phyloP scores from a whole-genome alignment of 345 rosid species.

The Excoecaria cochinchinensis region DNA sequence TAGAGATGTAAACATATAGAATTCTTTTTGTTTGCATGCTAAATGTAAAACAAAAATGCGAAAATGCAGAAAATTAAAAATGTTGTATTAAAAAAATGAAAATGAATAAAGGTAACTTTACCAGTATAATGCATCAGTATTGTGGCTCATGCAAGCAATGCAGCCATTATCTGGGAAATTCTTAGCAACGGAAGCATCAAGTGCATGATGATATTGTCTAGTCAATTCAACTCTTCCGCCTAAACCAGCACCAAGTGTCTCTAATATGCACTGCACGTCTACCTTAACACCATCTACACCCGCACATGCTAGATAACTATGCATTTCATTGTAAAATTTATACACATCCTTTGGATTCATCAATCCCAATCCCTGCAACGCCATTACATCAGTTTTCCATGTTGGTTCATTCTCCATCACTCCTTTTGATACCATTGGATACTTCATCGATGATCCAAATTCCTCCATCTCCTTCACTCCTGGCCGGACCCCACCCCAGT shows the following conservation, averaged over 20 bases:
- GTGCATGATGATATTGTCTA: slow-evolving; percentile 81
- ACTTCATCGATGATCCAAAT: slow-evolving; percentile 68
- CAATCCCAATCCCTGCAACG: slow-evolving; percentile 79
- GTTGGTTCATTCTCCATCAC: slow-evolving; percentile 81
- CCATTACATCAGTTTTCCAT: slow-evolving; percentile 68
- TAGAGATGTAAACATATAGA: no score
- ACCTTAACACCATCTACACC: slow-evolving; percentile 95
- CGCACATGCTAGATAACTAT: slow-evolving; percentile 70
- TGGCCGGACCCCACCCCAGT: slow-evolving; percentile 96
- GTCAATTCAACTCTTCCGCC: slow-evolving; percentile 92
- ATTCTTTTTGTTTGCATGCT: no score
- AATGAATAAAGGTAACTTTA: slow-evolving; percentile 15
- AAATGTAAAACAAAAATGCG: no score
- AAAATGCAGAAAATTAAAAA: no score
- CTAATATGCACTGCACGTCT: slow-evolving; percentile 85
- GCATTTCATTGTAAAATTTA: slow-evolving; percentile 75
- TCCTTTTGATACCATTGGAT: slow-evolving; percentile 60
- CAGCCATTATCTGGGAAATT: slow-evolving; percentile 86
- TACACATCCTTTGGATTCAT: slow-evolving; percentile 70
- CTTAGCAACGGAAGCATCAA: slow-evolving; percentile 73
- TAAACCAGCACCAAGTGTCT: slow-evolving; percentile 73
- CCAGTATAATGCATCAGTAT: slow-evolving; percentile 94
- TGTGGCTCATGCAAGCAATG: slow-evolving; percentile 98
- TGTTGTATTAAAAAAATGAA: not conserved
- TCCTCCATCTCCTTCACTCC: slow-evolving; percentile 63